Evolutionary conservation across 2,329 filamentous ascomycete species (phyloP), one percentile per base, ranked within the genome.

Genomic region (Colletotrichum acutatum): DNA sequence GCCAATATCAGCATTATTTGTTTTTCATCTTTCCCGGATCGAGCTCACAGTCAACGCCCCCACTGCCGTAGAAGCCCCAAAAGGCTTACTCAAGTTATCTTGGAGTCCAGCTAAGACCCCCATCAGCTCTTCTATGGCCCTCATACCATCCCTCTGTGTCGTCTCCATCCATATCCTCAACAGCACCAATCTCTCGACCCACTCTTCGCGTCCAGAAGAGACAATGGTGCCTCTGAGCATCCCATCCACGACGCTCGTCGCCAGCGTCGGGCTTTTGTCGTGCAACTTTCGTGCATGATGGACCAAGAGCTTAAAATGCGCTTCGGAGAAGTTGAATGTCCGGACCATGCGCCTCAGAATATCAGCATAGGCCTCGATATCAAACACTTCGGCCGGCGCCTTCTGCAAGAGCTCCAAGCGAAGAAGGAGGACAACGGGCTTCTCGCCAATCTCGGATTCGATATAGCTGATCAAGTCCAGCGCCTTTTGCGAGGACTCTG

Each of bases 151-250:
- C 77, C 82, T 67, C 76, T 84, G 85, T 66, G 84, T 84, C 0
- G 89, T 90, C 6, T 86, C 84, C 78, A 95, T 90, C 87, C 91
- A 93, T 5, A 95, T 83, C 3, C 93, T 88, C 6, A 90, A 90
- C 22, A 97, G 85, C 12, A 95, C 80, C 0, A 89, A 86, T 76
- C 90, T 93, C 72, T 95, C 94, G 37, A 94, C 84, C 91, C 92
- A 94, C 3, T 85, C 84, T 87, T 86, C 4, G 84, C 85, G 66
- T 32, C 76, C 67, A 30, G 85, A 82, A 71, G 83, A 76, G 74
- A 90, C 76, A 28, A 95, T 79, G 30, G 89, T 85, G n/a, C 86
- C 80, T 14, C 84, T 80, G 7, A 97, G 85, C 37, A 97, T 86
- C 9, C 91, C 86, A 63, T 93, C 90, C 3, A 97, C 82, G 0